Evolutionary conservation across 768 basidiomycete species (phyloP), one percentile per base, ranked within the genome.

Genomic region (Boletus rubroflammeus): DNA sequence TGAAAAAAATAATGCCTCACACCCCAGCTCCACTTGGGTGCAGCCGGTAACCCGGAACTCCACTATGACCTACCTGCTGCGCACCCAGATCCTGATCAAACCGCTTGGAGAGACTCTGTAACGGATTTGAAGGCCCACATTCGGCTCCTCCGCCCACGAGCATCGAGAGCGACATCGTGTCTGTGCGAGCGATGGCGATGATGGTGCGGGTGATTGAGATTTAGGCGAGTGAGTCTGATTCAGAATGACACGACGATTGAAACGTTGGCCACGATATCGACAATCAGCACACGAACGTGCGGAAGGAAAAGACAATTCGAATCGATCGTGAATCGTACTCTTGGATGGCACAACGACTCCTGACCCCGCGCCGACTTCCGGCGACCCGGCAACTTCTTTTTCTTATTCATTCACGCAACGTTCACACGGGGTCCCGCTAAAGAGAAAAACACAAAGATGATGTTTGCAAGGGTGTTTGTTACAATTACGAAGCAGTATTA

Each of bases 81-180:
- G 81, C 64, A 9, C 88, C 89, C 62, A 89, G 78, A 67, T 94
- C 92, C 41, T 81, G 78, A 59, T 90, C 89, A 57, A 93, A 86
- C 42, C 81, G 78, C 65, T 93, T 94, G 0, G 88, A 79, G 6
- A 96, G 81, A 15, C 79, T 81, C 64, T 91, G 89, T 17, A 96
- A 71, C 11, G 91, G 84, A 67, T 93, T 96, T 1, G 81, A 81
- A 6, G 93, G 92, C 0, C 93, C 93, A 60, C 93, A 96, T 41
- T 93, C 90, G 1, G 89, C 84, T 1, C 67, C 67, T 26, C 67
- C 67, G 43, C 80, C 82, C 21, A 85, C 79, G 19, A 95, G 85
- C 78, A 90, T 80, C 46, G 90, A 86, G 28, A 94, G 76, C 6
- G 90, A 85, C 91, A 93, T 92, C 8, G 45, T 56, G 28, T 13